Percentiles rank a stretch among this genome's conserved stretches.
phyloP scores from a whole-genome alignment of 768 basidiomycete species.

The Lentinula sp. region DNA sequence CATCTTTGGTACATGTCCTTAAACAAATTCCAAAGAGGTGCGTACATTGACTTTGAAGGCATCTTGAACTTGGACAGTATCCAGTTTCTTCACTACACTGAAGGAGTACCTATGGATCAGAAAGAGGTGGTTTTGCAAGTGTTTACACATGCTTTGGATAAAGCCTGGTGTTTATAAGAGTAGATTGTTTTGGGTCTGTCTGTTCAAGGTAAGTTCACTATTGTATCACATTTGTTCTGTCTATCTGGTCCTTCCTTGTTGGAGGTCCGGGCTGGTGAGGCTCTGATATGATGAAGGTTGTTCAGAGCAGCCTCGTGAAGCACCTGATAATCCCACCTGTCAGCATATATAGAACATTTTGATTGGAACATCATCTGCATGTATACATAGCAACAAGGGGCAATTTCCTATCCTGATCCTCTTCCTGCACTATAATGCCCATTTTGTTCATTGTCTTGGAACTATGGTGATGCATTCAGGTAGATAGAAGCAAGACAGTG shows the following conservation, averaged over 20 bases:
- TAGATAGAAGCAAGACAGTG: no score
- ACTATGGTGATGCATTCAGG: no score
- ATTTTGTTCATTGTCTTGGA: no score
- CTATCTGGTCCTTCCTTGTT: constrained; percentile 7
- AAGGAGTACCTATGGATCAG: not conserved
- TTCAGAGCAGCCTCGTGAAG: constrained; percentile 60
- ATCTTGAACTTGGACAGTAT: not conserved
- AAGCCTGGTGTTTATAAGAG: constrained; percentile 82
- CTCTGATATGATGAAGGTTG: constrained; percentile 84
- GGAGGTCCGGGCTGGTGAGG: constrained; percentile 67
- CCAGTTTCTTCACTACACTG: not conserved
- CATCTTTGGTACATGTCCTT: constrained; percentile 8
- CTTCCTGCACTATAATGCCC: no score
- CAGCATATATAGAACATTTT: no score
- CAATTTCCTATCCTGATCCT: no score
- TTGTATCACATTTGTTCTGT: no score
- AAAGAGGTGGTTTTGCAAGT: not conserved
- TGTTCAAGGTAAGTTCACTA: constrained; percentile 61
- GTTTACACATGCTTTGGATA: constrained; percentile 1
- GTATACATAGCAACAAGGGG: no score
- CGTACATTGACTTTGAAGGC: not conserved
- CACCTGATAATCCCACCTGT: no score
- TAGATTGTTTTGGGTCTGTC: constrained; percentile 74
- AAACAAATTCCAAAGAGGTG: not conserved
- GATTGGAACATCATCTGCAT: no score